Percentiles rank a stretch among this genome's conserved stretches.
These are phyloP conservation scores for Podospora comata DNA, from an alignment of 495 filamentous ascomycete genomes.

Conservation along the genomic window DNA sequence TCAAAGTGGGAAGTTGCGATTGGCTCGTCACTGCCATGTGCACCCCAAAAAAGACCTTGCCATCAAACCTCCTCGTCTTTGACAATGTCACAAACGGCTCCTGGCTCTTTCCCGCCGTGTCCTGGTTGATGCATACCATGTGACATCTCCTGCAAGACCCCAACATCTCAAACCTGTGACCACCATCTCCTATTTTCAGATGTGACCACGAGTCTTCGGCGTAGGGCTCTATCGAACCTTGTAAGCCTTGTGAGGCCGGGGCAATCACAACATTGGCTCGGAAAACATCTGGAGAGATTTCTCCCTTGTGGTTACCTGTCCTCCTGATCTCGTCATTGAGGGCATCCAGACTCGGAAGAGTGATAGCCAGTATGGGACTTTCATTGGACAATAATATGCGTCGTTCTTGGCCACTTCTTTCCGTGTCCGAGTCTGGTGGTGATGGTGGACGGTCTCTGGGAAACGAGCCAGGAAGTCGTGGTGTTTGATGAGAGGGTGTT, in stretches of 20 bases:
- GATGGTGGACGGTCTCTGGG: slow-evolving; percentile 47
- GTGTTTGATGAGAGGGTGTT: not conserved
- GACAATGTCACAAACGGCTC: slow-evolving; percentile 87
- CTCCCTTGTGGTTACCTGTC: slow-evolving; percentile 52
- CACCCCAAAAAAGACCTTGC: slow-evolving; percentile 81
- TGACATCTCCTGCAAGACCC: slow-evolving; percentile 85
- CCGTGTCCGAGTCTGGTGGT: slow-evolving; percentile 48
- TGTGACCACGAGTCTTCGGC: slow-evolving; percentile 57
- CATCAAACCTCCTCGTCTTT: slow-evolving; percentile 76
- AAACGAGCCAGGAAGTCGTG: slow-evolving; percentile 26
- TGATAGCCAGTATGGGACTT: slow-evolving; percentile 83
- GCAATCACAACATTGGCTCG: slow-evolving; percentile 79
- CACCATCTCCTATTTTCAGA: slow-evolving; percentile 45
- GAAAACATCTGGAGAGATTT: slow-evolving; percentile 66
- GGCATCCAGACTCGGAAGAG: slow-evolving; percentile 69
- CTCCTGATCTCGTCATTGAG: slow-evolving; percentile 68
- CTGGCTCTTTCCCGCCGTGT: slow-evolving; percentile 69
- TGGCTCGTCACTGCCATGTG: slow-evolving; percentile 50
- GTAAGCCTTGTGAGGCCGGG: not conserved
- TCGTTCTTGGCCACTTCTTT: slow-evolving; percentile 31
- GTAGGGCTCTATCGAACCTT: slow-evolving; percentile 31
- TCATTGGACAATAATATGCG: slow-evolving; percentile 86
- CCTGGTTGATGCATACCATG: slow-evolving; percentile 92
- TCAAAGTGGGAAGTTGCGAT: slow-evolving; percentile 50
- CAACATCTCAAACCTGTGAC: slow-evolving; percentile 62